These are phyloP conservation scores for Hydnum rufescens DNA, from an alignment of 768 basidiomycete genomes.

Conservation along the genomic window DNA sequence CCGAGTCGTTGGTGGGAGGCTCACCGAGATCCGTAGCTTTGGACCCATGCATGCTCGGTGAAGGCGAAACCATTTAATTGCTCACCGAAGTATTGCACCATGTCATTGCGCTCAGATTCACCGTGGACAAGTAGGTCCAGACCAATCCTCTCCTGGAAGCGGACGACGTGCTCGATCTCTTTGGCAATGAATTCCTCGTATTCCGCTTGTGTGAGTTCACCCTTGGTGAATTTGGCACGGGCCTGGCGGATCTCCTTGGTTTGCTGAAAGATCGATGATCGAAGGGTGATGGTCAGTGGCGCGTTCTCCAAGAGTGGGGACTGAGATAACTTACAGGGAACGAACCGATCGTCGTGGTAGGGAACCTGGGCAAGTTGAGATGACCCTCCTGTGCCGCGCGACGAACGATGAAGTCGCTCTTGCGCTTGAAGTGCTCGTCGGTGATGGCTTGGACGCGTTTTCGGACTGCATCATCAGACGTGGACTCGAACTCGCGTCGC, in stretches of 20 bases:
- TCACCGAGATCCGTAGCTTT: conserved; percentile 94
- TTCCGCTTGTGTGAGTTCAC: conserved; percentile 62
- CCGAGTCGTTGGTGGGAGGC: conserved; percentile 12
- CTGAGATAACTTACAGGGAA: no score
- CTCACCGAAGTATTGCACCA: conserved; percentile 99
- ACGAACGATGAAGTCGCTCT: conserved; percentile 73
- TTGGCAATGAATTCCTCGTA: conserved; percentile 98
- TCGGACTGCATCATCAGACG: conserved; percentile 85
- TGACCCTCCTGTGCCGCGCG: conserved; percentile 76
- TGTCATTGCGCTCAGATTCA: conserved; percentile 97
- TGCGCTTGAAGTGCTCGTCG: conserved; percentile 64
- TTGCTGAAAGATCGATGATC: conserved; percentile 52
- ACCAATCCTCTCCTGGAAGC: conserved; percentile 92
- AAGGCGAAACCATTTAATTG: conserved; percentile 89
- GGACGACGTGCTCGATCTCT: conserved; percentile 82
- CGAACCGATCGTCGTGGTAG: conserved; percentile 94
- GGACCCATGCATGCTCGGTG: conserved; percentile 98
- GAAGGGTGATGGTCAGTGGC: conserved; percentile 9
- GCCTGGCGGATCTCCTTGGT: conserved; percentile 97
- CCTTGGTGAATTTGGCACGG: conserved; percentile 87
- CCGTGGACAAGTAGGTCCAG: conserved; percentile 97
- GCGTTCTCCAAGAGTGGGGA: conserved; percentile 22
- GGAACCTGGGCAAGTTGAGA: conserved; percentile 87
- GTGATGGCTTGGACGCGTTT: conserved; percentile 89
- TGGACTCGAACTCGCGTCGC: conserved; percentile 85